Conservation (phyloP, 2,329 filamentous ascomycete genomes). For the Diaporthe amygdali region DNA sequence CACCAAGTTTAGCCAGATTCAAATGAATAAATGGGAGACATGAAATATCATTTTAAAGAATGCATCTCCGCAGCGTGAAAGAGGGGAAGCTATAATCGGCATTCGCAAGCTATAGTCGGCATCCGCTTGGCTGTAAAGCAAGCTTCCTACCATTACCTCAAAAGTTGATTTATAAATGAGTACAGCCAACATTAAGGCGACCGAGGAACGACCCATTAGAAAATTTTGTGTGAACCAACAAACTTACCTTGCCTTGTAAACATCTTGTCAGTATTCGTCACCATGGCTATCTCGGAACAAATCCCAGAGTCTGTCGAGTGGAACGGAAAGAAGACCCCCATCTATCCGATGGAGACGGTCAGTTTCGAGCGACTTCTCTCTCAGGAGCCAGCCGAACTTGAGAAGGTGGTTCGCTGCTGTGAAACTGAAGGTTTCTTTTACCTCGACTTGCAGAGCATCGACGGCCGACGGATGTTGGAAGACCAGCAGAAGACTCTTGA, state of each 20-base stretch:
- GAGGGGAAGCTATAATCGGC: not conserved
- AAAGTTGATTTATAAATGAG: not conserved
- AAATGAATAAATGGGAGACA: not conserved
- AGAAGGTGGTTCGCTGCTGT: conserved; percentile 55
- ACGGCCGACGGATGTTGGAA: conserved; percentile 56
- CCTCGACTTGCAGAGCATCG: conserved; percentile 56
- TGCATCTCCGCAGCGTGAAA: not conserved
- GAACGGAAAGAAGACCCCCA: conserved; percentile 54
- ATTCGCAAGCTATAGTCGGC: not conserved
- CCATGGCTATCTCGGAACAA: conserved; percentile 44
- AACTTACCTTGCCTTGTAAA: not conserved
- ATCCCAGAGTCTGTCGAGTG: conserved; percentile 51
- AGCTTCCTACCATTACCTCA: not conserved
- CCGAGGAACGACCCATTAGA: not conserved
- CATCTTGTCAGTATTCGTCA: conserved; percentile 18
- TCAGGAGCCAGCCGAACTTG: conserved; percentile 58
- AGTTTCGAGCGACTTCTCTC: conserved; percentile 57
- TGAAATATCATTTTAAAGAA: not conserved
- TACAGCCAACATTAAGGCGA: not conserved
- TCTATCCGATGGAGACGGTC: conserved; percentile 47
- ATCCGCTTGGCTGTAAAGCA: not conserved
- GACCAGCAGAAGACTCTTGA: conserved; percentile 58
- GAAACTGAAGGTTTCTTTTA: conserved; percentile 61
- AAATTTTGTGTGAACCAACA: not conserved
- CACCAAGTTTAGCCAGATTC: not conserved